These are phyloP conservation scores for Apiospora aurea DNA, from an alignment of 2,329 filamentous ascomycete species.

Conservation along the genomic window DNA sequence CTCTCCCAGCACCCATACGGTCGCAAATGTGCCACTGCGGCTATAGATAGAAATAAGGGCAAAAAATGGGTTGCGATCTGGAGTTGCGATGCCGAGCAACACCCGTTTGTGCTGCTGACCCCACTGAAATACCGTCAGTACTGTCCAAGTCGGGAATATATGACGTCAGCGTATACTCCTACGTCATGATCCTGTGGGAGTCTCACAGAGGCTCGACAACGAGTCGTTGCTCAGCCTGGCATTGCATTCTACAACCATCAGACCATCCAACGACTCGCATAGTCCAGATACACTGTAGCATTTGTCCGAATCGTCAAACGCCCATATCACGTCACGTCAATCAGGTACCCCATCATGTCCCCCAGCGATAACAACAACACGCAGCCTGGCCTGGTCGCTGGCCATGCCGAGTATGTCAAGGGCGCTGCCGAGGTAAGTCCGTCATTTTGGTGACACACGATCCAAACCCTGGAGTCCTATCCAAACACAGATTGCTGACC, in stretches of 20 bases:
- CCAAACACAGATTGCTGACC: conserved; percentile 8
- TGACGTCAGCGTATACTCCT: conserved; percentile 8
- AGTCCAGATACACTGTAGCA: neutral
- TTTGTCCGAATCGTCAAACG: neutral
- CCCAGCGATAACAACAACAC: conserved; percentile 45
- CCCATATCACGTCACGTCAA: neutral
- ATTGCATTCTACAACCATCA: conserved; percentile 10
- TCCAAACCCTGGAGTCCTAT: neutral
- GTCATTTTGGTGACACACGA: too few species aligned
- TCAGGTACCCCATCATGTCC: conserved; percentile 37
- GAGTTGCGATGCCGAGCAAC: neutral
- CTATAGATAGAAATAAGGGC: neutral
- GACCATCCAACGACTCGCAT: neutral
- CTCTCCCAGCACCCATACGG: neutral
- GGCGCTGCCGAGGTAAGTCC: conserved; percentile 67
- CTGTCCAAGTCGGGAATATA: neutral
- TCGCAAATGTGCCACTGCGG: neutral
- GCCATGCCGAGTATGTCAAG: conserved; percentile 73
- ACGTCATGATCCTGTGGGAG: conserved; percentile 4
- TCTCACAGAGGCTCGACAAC: neutral
- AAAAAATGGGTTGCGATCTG: neutral
- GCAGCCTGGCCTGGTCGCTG: conserved; percentile 66
- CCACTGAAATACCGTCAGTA: neutral
- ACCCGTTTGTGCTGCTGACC: neutral
- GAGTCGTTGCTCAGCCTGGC: neutral